A percentile compares a stretch with the other conserved stretches of the same genome.
phyloP scores from a whole-genome alignment of 305 asterid genomes.

The Fraxinus baroniana region DNA sequence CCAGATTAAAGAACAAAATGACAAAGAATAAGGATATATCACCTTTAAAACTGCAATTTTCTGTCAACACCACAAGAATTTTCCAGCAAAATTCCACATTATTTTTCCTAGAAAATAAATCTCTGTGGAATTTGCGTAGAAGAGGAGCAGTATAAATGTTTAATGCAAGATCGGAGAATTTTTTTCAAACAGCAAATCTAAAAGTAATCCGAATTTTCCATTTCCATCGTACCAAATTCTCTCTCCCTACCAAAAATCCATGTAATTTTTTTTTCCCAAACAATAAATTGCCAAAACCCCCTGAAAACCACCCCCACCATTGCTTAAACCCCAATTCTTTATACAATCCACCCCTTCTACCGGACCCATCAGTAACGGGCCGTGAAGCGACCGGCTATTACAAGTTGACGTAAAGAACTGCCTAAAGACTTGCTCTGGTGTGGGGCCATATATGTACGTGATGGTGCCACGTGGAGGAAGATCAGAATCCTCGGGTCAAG shows the following conservation, averaged over 20 bases:
- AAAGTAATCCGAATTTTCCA: conserved; percentile 21
- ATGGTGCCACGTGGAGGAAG: conserved; percentile 65
- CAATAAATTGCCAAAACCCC: conserved; percentile 56
- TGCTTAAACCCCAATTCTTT: conserved; percentile 85
- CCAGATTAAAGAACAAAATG: background rate
- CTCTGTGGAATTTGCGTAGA: background rate
- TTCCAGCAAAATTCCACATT: conserved; percentile 27
- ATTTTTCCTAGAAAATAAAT: conserved; percentile 24
- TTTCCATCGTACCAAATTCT: conserved; percentile 23
- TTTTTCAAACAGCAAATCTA: conserved; percentile 20
- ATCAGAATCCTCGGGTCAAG: conserved; percentile 51
- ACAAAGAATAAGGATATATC: conserved; percentile 24
- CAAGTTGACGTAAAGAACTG: conserved; percentile 52
- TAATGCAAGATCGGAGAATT: conserved; percentile 17
- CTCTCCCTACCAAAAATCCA: background rate
- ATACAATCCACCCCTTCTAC: conserved; percentile 68
- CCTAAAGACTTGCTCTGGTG: conserved; percentile 78
- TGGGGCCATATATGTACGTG: conserved; percentile 19
- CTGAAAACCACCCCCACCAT: conserved; percentile 51
- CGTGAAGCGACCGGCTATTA: conserved; percentile 43
- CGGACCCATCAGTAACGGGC: conserved; percentile 48
- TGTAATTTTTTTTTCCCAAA: background rate
- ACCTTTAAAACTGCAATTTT: conserved; percentile 36
- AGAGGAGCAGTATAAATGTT: background rate
- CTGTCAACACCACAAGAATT: conserved; percentile 29